phyloP scores from a whole-genome alignment of 2,329 filamentous ascomycete genomes.

The Westerdykella sp. region DNA sequence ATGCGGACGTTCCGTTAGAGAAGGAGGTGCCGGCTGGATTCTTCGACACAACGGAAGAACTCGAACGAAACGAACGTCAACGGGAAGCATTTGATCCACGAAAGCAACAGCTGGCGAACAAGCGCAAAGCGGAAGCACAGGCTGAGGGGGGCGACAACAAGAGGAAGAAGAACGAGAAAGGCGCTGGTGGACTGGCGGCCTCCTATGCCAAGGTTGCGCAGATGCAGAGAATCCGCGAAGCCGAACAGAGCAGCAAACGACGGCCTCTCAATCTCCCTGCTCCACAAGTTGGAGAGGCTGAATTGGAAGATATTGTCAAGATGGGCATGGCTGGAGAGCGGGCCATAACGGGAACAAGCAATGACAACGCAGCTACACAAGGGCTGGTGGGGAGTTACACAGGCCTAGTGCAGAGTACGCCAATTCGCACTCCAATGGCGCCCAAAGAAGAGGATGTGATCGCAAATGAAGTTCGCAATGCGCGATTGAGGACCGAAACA shows the following conservation, averaged over 20 bases:
- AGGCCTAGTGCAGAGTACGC: slow-evolving; percentile 70
- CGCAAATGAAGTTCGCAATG: slow-evolving; percentile 93
- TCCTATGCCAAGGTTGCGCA: slow-evolving; percentile 90
- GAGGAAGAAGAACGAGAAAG: slow-evolving; percentile 80
- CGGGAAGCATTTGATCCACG: slow-evolving; percentile 82
- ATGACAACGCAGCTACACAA: slow-evolving; percentile 78
- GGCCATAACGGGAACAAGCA: slow-evolving; percentile 69
- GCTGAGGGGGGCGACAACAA: slow-evolving; percentile 73
- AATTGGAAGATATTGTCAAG: slow-evolving; percentile 96
- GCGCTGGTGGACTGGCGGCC: slow-evolving; percentile 66
- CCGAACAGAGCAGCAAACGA: slow-evolving; percentile 93
- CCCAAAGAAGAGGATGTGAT: slow-evolving; percentile 92
- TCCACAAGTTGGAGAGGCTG: slow-evolving; percentile 86
- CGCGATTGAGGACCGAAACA: slow-evolving; percentile 83
- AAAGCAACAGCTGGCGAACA: slow-evolving; percentile 84
- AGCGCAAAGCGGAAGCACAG: slow-evolving; percentile 87
- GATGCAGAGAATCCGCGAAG: slow-evolving; percentile 89
- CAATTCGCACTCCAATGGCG: slow-evolving; percentile 86
- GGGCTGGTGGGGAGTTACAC: slow-evolving; percentile 85
- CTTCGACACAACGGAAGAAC: slow-evolving; percentile 85
- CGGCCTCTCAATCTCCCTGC: slow-evolving; percentile 74
- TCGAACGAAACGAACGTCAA: slow-evolving; percentile 72
- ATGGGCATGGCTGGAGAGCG: slow-evolving; percentile 93
- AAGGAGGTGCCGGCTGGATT: slow-evolving; percentile 84
- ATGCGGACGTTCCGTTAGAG: slow-evolving; percentile 97